Evolutionary conservation across 2,329 filamentous ascomycete genomes (phyloP), one percentile per base, ranked within the genome.

Genomic region (Colletotrichum nymphaeae): DNA sequence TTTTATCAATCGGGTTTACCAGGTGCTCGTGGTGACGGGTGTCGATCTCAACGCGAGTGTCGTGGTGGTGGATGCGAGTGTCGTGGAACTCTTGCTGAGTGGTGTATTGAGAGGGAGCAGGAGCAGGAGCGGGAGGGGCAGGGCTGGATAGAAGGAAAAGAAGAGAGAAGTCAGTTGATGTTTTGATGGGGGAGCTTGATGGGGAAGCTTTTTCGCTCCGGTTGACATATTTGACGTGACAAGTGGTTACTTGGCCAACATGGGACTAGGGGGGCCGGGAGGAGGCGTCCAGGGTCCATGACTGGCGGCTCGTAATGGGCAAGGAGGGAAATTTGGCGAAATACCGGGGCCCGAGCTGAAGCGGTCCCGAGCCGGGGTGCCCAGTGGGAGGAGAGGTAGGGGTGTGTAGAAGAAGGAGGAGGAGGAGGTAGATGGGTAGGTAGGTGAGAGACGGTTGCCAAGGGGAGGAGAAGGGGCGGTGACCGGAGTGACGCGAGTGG

Each of bases 1-100:
- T 89, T 77, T 89, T 82, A 84, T 93, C 91, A 82, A 93, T 87
- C 77, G 87, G 84, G 78, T 83, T 87, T 78, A 80, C 80, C 78
- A 86, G 82, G 80, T 84, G 84, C 75, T 84, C 82, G 80, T 85
- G 84, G 78, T 84, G 82, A 77, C 87, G 87, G 76, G 79, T 80
- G 83, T 93, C 88, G 81, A 92, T 86, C 84, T 94, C 90, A 83
- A 94, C 85, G 82, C 91, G 90, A 83, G 90, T 88, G 83, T 93
- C 90, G 80, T 88, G 85, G 86, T 92, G 89, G 80, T 88, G 86
- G 86, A 94, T 85, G 82, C 90, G 90, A 83, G 90, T 88, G 83
- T 93, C 90, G 80, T 88, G 86, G 86, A 90, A 91, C 79, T 85
- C 79, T 67, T 73, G 42, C 42, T 49, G 62, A 76, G 80, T 79